Evolutionary conservation across 1,284 basidiomycete genomes (phyloP).

Genomic region (Fomitopsis schrenkii): DNA sequence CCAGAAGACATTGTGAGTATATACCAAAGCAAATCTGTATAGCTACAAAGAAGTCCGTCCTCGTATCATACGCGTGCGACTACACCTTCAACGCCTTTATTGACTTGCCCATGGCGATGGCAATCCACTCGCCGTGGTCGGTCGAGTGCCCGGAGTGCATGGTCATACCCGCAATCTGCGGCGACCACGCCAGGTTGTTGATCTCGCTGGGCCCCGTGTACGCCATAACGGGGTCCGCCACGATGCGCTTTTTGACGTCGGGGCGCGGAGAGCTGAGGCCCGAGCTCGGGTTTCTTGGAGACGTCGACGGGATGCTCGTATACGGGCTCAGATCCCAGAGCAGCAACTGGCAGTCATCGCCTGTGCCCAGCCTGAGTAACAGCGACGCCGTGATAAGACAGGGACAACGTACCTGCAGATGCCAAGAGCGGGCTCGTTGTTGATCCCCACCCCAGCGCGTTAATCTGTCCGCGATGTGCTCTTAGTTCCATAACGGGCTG

Average conservation of each 20-base stretch:
- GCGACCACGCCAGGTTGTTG: constrained; percentile 86
- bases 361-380: constrained; percentile 36
- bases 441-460: constrained; percentile 86
- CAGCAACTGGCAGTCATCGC: constrained; percentile 87
- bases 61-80: neutral
- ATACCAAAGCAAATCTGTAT: neutral
- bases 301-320: constrained; percentile 51
- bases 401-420: constrained; percentile 65
- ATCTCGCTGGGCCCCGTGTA: constrained; percentile 81
- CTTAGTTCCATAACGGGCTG: constrained; percentile 88
- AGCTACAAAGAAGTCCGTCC: neutral
- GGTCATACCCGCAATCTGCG: constrained; percentile 67
- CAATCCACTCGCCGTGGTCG: constrained; percentile 85
- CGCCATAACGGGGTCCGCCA: constrained; percentile 77
- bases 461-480: constrained; percentile 74
- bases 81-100: constrained; percentile 82
- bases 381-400: neutral
- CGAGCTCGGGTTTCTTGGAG: constrained; percentile 58
- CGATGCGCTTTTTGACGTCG: constrained; percentile 69
- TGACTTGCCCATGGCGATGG: constrained; percentile 78
- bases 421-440: constrained; percentile 79
- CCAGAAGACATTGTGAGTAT: neutral
- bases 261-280: constrained; percentile 70
- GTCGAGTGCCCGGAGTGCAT: constrained; percentile 72
- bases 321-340: constrained; percentile 81